phyloP scores from a whole-genome alignment of 257 asterid genomes.

The Scutellaria minor region DNA sequence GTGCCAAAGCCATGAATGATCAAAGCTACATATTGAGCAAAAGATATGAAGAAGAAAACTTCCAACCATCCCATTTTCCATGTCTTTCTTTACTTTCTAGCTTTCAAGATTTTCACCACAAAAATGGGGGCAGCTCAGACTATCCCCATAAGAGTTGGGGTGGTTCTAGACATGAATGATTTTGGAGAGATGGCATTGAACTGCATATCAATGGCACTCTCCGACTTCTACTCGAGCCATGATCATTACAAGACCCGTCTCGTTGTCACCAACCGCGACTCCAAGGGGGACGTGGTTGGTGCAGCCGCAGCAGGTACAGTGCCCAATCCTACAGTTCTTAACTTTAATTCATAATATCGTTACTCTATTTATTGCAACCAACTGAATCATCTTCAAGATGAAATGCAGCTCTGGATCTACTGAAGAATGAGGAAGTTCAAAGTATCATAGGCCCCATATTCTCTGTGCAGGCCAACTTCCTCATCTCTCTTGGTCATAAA shows the following conservation, averaged over 20 bases:
- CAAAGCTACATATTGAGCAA: background rate
- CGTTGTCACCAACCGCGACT: constrained; percentile 35
- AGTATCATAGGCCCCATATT: constrained; percentile 52
- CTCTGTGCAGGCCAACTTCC: constrained; percentile 50
- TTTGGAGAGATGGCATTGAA: constrained; percentile 47
- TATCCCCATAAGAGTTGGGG: constrained; percentile 46
- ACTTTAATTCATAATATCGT: background rate
- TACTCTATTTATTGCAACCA: background rate
- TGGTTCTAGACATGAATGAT: constrained; percentile 47
- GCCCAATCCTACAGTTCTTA: background rate
- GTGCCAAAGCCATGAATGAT: background rate
- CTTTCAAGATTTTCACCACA: background rate
- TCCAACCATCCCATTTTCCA: background rate
- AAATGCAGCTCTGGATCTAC: constrained; percentile 46
- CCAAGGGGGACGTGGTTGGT: constrained; percentile 38
- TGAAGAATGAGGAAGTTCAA: constrained; percentile 50
- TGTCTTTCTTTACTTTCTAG: background rate
- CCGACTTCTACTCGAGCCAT: constrained; percentile 49
- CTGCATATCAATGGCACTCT: constrained; percentile 58
- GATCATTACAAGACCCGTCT: constrained; percentile 36
- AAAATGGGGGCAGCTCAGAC: constrained; percentile 33
- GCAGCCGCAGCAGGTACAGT: constrained; percentile 57
- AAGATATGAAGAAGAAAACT: constrained; percentile 28
- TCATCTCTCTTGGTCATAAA: constrained; percentile 42
- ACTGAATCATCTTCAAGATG: background rate